These are phyloP conservation scores for Endocarpon pusillum DNA, from an alignment of 495 filamentous ascomycete species.

Conservation along the genomic window DNA sequence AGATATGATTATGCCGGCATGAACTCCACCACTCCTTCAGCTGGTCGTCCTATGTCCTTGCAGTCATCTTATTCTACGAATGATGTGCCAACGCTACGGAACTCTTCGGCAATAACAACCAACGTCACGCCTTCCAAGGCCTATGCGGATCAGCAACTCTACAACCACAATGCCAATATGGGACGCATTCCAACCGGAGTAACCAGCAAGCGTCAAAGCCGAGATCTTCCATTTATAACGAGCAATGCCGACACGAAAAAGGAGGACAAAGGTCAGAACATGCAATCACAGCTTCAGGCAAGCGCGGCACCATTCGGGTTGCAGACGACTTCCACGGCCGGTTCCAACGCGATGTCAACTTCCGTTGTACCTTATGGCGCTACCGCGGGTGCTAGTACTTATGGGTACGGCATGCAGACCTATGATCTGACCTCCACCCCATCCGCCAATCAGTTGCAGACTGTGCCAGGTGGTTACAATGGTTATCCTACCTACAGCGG, in stretches of 20 bases:
- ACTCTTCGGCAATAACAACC: slow-evolving; percentile 25
- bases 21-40: slow-evolving; percentile 13
- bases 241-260: slow-evolving; percentile 26
- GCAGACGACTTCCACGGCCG: too few species aligned
- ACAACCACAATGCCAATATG: slow-evolving; percentile 66
- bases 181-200: slow-evolving; percentile 55
- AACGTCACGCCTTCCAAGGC: slow-evolving; percentile 42
- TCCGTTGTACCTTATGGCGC: too few species aligned
- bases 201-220: slow-evolving; percentile 44
- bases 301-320: slow-evolving; percentile 61
- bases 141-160: slow-evolving; percentile 57
- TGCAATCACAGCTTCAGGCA: slow-evolving; percentile 57
- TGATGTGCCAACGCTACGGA: slow-evolving; percentile 79
- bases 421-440: too few species aligned
- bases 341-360: too few species aligned
- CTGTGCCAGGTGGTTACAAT: slow-evolving; percentile 12
- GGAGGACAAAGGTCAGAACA: slow-evolving; percentile 12
- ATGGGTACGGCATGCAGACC: too few species aligned
- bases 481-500: slow-evolving; percentile 17
- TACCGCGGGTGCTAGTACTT: too few species aligned
- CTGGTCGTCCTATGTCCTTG: slow-evolving; percentile 25
- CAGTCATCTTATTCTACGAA: slow-evolving; percentile 81
- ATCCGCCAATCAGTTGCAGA: too few species aligned
- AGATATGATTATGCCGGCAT: too few species aligned
- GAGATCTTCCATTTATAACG: too few species aligned